Evolutionary conservation across 2,329 filamentous ascomycete species (phyloP).

Genomic region (Endothia cerciana): DNA sequence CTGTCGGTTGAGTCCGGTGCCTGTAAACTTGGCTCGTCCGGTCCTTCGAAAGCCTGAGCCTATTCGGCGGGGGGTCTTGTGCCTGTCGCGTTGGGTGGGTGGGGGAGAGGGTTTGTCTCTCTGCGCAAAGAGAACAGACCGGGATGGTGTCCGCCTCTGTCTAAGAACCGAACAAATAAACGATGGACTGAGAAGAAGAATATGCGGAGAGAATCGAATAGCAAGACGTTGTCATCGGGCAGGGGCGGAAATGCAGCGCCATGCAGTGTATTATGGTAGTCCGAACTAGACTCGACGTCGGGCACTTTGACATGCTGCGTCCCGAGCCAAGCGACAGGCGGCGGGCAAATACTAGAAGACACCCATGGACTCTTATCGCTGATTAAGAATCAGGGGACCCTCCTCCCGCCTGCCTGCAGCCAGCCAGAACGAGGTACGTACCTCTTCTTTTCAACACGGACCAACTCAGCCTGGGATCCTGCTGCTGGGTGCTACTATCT

Average conservation of each 20-base stretch:
- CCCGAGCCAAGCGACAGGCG: background rate
- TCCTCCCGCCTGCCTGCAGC: no score
- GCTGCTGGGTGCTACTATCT: slow-evolving; percentile 1
- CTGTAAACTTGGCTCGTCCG: background rate
- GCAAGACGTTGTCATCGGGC: background rate
- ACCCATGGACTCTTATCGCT: slow-evolving; percentile 4
- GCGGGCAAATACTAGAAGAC: no score
- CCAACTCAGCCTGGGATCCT: slow-evolving; percentile 14
- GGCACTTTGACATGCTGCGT: background rate
- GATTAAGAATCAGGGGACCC: no score
- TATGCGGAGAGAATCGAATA: background rate
- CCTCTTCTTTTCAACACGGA: background rate
- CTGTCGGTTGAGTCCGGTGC: background rate
- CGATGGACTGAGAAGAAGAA: slow-evolving; percentile 2
- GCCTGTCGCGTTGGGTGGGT: background rate
- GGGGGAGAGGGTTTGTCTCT: no score
- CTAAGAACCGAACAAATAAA: background rate
- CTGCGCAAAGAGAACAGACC: background rate
- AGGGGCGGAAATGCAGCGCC: slow-evolving; percentile 5
- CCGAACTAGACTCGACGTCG: slow-evolving; percentile 3
- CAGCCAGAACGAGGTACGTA: background rate
- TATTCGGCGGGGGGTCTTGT: background rate
- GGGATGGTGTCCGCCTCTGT: background rate
- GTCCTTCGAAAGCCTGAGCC: background rate
- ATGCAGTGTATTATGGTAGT: background rate